A percentile compares a stretch with the other conserved stretches of the same genome.
Conservation (phyloP, 305 asterid species). For the Fraxinus baroniana region DNA sequence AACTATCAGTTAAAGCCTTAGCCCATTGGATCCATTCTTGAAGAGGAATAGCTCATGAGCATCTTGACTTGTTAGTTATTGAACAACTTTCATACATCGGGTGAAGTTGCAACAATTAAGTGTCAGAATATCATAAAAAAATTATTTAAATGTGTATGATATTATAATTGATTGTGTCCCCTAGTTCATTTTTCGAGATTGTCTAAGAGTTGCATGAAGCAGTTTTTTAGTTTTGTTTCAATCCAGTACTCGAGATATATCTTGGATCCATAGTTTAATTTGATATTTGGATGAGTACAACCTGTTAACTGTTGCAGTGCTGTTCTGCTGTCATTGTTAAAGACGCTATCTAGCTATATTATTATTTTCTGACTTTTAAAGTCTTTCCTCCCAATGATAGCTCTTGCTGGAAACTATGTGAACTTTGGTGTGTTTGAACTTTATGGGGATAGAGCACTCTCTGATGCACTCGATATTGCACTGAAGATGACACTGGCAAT, state of each 20-base stretch:
- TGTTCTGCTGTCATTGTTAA: neutral
- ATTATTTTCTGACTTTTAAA: neutral
- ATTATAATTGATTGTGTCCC: neutral
- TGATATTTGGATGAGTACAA: neutral
- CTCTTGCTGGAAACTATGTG: conserved; percentile 92
- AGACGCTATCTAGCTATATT: neutral
- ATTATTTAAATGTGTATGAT: neutral
- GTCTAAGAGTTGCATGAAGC: neutral
- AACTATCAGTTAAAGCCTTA: neutral
- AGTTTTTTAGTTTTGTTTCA: neutral
- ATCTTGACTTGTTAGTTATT: neutral
- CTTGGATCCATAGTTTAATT: neutral
- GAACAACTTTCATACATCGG: neutral
- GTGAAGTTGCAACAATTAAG: neutral
- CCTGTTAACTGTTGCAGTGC: neutral
- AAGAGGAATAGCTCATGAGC: neutral
- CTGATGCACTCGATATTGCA: conserved; percentile 89
- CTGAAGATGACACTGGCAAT: conserved; percentile 81
- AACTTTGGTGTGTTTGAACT: conserved; percentile 98
- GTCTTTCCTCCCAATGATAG: conserved; percentile 41
- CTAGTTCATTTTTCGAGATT: neutral
- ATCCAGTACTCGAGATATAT: neutral
- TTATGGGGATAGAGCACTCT: conserved; percentile 98
- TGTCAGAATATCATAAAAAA: neutral
- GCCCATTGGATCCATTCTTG: neutral